Percentiles rank a stretch among this genome's conserved stretches.
phyloP scores from a whole-genome alignment of 192 early-diverging fungal species.

The Phycomyces blakesleeanus region DNA sequence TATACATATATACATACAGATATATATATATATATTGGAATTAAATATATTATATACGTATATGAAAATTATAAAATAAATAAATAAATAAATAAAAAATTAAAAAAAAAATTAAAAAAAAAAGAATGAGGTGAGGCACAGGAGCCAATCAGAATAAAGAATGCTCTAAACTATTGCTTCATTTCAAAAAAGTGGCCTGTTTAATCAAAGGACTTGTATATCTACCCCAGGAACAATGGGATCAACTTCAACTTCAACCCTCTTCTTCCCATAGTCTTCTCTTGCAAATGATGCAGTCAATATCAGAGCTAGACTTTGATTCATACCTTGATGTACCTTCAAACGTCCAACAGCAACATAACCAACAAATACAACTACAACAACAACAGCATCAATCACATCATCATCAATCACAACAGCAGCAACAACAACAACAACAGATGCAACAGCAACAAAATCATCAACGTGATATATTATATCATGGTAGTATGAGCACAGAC shows the following conservation, averaged over 20 bases:
- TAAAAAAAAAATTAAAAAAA: not conserved
- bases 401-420: constrained; percentile 7
- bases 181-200: constrained; percentile 1
- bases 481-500: constrained; percentile 1
- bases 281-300: not conserved
- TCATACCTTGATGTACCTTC: constrained; percentile 13
- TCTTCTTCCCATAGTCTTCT: not conserved
- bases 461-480: constrained; percentile 8
- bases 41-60: no score
- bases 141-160: not conserved
- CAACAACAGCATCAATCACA: not conserved
- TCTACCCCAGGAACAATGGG: not conserved
- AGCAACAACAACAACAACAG: constrained; percentile 17
- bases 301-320: constrained; percentile 18
- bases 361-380: constrained; percentile 1
- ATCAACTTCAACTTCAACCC: no score
- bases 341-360: constrained; percentile 8
- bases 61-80: no score
- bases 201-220: not conserved
- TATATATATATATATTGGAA: no score
- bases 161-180: not conserved
- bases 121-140: constrained; percentile 1
- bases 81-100: no score
- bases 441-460: constrained; percentile 1
- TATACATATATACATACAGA: no score